Evolutionary conservation across 495 filamentous ascomycete genomes (phyloP).

Genomic region (Podospora didyma): DNA sequence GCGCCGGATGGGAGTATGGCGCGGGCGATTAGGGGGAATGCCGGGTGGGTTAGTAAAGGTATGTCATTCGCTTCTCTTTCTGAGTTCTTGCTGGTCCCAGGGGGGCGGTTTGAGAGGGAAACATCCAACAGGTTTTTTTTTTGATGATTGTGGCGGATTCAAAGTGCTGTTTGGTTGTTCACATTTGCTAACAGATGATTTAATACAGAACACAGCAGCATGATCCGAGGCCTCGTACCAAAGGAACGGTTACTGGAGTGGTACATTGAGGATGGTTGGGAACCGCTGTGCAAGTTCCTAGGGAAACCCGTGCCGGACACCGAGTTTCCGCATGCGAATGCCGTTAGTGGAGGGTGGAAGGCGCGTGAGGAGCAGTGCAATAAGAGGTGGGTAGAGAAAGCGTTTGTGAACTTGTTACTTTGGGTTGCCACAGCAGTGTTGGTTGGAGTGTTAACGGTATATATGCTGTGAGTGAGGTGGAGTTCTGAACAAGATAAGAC

Average conservation of each 20-base stretch:
- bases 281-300: slow-evolving; percentile 45
- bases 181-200: too few species aligned
- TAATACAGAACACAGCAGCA: slow-evolving; percentile 20
- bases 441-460: too few species aligned
- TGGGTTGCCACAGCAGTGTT: not conserved
- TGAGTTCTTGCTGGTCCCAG: too few species aligned
- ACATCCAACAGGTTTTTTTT: too few species aligned
- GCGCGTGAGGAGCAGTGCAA: slow-evolving; percentile 25
- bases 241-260: slow-evolving; percentile 43
- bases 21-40: slow-evolving; percentile 17
- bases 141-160: too few species aligned
- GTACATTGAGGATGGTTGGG: slow-evolving; percentile 47
- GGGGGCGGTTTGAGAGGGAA: too few species aligned
- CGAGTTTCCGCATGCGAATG: slow-evolving; percentile 38
- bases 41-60: slow-evolving; percentile 19
- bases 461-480: too few species aligned
- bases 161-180: too few species aligned
- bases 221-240: slow-evolving; percentile 36
- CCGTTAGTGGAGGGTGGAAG: slow-evolving; percentile 21
- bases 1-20: slow-evolving; percentile 21
- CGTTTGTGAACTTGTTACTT: slow-evolving; percentile 23
- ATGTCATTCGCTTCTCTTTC: not conserved
- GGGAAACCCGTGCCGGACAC: slow-evolving; percentile 39
- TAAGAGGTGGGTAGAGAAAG: slow-evolving; percentile 24
- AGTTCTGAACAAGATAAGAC: too few species aligned